Evolutionary conservation across 2,329 filamentous ascomycete species (phyloP).

Genomic region (Furcasterigmium furcatum): DNA sequence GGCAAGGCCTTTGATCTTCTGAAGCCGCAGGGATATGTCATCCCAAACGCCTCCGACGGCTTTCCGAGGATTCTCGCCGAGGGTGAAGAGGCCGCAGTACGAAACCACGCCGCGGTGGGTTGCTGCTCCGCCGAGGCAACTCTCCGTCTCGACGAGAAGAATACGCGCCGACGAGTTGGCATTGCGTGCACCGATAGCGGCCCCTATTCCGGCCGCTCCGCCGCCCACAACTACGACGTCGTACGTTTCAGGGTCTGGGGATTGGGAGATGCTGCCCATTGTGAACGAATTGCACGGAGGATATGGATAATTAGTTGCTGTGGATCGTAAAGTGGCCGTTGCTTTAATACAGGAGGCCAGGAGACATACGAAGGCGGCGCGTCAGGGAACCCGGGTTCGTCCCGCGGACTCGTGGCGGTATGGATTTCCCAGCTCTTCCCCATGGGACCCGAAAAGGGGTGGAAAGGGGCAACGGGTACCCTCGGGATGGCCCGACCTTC

Average conservation of each 20-base stretch:
- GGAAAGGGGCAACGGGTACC: no score
- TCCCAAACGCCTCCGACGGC: not conserved
- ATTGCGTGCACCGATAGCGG: not conserved
- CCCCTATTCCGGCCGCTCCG: not conserved
- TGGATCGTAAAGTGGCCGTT: not conserved
- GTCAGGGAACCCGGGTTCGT: no score
- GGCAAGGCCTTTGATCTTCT: not conserved
- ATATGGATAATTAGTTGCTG: not conserved
- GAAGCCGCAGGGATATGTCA: not conserved
- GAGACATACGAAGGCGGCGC: no score
- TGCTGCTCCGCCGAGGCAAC: not conserved
- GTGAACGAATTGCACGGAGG: not conserved
- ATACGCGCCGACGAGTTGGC: not conserved
- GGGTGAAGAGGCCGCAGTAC: not conserved
- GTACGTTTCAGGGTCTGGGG: not conserved
- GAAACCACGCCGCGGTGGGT: not conserved
- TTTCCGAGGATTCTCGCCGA: not conserved
- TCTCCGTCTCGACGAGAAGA: not conserved
- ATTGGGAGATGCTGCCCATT: not conserved
- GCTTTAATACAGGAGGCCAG: no score
- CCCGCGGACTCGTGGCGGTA: not conserved
- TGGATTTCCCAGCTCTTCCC: not conserved
- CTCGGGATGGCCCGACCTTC: no score
- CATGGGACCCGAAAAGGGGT: not conserved
- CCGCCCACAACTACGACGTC: not conserved